Conservation (phyloP, 176 grass and related monocot genomes). For the Carex littledalei region DNA sequence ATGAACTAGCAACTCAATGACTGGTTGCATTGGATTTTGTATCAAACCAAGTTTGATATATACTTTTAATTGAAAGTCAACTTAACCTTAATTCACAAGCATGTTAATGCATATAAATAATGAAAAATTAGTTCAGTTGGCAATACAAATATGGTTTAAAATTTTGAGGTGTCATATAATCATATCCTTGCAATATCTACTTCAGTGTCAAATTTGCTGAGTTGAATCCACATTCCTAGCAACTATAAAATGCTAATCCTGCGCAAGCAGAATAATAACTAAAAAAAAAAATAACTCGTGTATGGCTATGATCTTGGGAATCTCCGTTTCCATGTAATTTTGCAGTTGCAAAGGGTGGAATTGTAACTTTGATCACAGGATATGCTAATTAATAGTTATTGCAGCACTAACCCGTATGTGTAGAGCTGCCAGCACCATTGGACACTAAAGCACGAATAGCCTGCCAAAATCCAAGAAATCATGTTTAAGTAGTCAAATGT, state of each 20-base stretch:
- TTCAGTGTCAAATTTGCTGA: background rate
- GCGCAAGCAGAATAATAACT: background rate
- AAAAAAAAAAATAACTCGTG: background rate
- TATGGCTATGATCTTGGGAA: background rate
- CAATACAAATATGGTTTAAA: background rate
- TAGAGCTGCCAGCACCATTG: constrained; percentile 75
- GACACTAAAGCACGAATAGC: constrained; percentile 78
- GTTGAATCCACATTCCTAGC: background rate
- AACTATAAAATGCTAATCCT: background rate
- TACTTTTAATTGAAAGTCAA: background rate
- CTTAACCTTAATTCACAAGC: background rate
- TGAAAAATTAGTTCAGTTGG: background rate
- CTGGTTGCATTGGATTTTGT: background rate
- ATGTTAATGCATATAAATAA: background rate
- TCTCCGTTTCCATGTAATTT: background rate
- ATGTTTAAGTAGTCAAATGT: constrained; percentile 4
- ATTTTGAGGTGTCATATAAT: background rate
- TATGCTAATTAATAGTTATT: constrained; percentile 14
- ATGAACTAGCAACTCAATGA: background rate
- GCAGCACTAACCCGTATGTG: constrained; percentile 47
- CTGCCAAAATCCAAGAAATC: constrained; percentile 35
- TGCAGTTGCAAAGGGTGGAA: background rate
- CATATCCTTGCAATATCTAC: background rate
- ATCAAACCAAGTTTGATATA: background rate
- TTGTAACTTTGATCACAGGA: background rate